Evolutionary conservation across 129 eudicot genomes (phyloP).

Genomic region (Rutidosis leptorrhynchoides): DNA sequence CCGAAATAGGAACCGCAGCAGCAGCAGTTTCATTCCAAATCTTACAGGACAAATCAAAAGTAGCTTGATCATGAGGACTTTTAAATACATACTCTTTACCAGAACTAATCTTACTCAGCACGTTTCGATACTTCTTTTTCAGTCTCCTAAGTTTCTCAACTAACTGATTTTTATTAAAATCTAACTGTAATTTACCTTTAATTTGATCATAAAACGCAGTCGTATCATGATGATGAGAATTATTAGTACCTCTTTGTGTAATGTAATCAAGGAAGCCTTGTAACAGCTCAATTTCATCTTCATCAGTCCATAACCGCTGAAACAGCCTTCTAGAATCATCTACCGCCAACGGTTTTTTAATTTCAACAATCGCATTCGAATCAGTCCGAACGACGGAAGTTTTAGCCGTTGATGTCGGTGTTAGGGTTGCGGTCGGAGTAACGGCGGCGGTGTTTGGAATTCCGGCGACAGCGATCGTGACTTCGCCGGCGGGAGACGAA

Average conservation of each 20-base stretch:
- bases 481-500: slow-evolving; percentile 45
- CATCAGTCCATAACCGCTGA: slow-evolving; percentile 91
- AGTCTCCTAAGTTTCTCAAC: slow-evolving; percentile 92
- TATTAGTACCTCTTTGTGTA: slow-evolving; percentile 34
- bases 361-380: no score
- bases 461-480: slow-evolving; percentile 33
- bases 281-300: slow-evolving; percentile 86
- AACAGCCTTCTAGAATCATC: slow-evolving; percentile 75
- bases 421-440: slow-evolving; percentile 22
- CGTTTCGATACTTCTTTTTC: slow-evolving; percentile 92
- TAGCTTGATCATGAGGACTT: slow-evolving; percentile 79
- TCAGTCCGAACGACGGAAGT: no score
- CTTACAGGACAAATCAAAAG: slow-evolving; percentile 66
- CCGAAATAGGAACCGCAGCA: slow-evolving; percentile 10
- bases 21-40: slow-evolving; percentile 46
- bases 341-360: slow-evolving; percentile 38
- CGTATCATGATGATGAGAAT: slow-evolving; percentile 79
- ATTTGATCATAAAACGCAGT: slow-evolving; percentile 93
- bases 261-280: slow-evolving; percentile 81
- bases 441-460: slow-evolving; percentile 16
- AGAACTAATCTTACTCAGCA: slow-evolving; percentile 47
- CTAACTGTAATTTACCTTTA: slow-evolving; percentile 70
- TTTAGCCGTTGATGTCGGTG: background rate
- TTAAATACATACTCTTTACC: slow-evolving; percentile 81
- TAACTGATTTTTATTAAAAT: slow-evolving; percentile 77